Conservation (phyloP, 2,329 filamentous ascomycete species). For the Didymosphaeria variabile region DNA sequence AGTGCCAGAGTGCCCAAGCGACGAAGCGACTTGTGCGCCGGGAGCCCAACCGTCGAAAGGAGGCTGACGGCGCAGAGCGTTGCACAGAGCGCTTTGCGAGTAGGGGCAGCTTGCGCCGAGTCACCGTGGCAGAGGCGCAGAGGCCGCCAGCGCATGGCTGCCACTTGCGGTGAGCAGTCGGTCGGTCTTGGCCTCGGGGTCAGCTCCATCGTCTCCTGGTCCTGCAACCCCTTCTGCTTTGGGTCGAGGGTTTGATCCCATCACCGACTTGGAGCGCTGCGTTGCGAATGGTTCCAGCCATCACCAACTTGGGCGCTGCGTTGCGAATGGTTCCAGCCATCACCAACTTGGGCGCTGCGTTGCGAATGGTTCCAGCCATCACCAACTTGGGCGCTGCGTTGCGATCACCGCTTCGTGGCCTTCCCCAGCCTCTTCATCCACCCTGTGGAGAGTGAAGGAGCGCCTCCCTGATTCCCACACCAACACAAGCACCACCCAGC, state of each 20-base stretch:
- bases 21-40: background rate
- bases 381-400: too few relatives aligned
- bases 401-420: slow-evolving; percentile 1
- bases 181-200: too few relatives aligned
- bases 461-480: background rate
- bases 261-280: too few relatives aligned
- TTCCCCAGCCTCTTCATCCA: slow-evolving; percentile 9
- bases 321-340: too few relatives aligned
- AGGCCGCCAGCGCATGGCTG: slow-evolving; percentile 9
- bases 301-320: too few relatives aligned
- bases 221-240: slow-evolving; percentile 13
- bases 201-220: too few relatives aligned
- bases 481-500: slow-evolving; percentile 13
- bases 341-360: too few relatives aligned
- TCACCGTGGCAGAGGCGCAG: slow-evolving; percentile 1
- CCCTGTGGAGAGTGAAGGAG: slow-evolving; percentile 34
- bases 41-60: slow-evolving; percentile 13
- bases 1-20: background rate
- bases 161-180: slow-evolving; percentile 12
- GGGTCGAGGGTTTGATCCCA: too few relatives aligned
- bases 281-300: too few relatives aligned
- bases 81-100: slow-evolving; percentile 13
- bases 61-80: slow-evolving; percentile 13
- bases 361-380: too few relatives aligned
- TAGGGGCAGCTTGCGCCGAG: slow-evolving; percentile 6